phyloP scores from a whole-genome alignment of 2,329 filamentous ascomycete genomes.

The Aspergillus thermomutatus region DNA sequence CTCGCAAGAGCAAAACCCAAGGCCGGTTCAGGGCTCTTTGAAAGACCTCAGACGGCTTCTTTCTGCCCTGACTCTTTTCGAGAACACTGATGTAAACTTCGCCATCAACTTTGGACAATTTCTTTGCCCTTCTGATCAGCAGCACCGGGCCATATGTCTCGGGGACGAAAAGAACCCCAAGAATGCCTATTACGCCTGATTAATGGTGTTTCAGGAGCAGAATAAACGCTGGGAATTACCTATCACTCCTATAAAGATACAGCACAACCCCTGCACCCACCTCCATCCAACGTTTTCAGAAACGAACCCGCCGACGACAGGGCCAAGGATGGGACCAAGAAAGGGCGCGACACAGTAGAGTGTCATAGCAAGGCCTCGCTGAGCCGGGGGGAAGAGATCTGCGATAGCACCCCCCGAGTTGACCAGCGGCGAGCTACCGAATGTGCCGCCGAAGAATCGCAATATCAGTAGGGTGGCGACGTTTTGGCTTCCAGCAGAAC shows the following conservation, averaged over 20 bases:
- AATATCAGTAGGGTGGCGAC: conserved; percentile 57
- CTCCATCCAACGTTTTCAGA: conserved; percentile 5
- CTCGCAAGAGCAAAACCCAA: conserved; percentile 4
- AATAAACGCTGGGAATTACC: too few species aligned
- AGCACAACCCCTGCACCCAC: conserved; percentile 3
- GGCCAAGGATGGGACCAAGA: conserved; percentile 3
- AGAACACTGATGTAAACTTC: conserved; percentile 5
- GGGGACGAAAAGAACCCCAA: conserved; percentile 1
- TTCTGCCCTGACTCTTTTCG: conserved; percentile 1
- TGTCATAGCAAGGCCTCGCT: conserved; percentile 6
- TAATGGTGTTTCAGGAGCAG: too few species aligned
- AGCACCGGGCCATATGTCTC: conserved; percentile 6
- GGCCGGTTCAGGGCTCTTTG: conserved; percentile 1
- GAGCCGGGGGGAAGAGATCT: conserved; percentile 1
- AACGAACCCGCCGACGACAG: conserved; percentile 5
- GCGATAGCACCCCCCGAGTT: not conserved
- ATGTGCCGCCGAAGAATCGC: conserved; percentile 51
- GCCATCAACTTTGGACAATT: not conserved
- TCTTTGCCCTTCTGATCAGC: not conserved
- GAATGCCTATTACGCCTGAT: not conserved
- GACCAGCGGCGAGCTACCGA: conserved; percentile 13
- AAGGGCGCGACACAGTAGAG: conserved; percentile 3
- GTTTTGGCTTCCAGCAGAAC: conserved; percentile 48
- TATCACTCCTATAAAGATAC: not conserved
- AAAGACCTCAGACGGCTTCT: not conserved